Base-by-base conservation (phyloP, 306 rosid species). In the Abrus pulchellus region DNA sequence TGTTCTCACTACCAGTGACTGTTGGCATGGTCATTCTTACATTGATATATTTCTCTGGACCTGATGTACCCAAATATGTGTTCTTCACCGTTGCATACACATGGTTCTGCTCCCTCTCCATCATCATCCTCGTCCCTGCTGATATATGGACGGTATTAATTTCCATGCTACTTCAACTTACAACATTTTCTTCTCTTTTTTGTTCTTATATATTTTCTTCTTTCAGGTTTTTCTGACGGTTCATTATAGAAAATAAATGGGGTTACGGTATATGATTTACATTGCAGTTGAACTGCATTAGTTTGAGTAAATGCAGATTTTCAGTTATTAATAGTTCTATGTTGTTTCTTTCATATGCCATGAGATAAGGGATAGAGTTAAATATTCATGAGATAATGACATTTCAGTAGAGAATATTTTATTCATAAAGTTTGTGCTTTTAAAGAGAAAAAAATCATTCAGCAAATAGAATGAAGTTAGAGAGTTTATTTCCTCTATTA, bases 41-140 rank as follows among this genome's bases (percentile, higher is more conserved):
- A 11, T 89, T 95, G 83, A 73, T 56, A 78, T 95, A 93, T 85
- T 95, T 95, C 81, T 91, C 97, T 30, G 97, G 99, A 68, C 99
- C 99, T 12, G 88, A 89, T 83, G 94, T 93, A 2, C 99, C 95
- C 64, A 90, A 83, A 55, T 95, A 95, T 77, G 99, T 95, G 36
- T 83, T 87, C 69, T 86, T 89, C 83, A 91, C 98, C 49, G 98
- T 95, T 76, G 98, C 93, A 34, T 95, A 95, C 83, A 87, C 99
- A 63, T 93, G 99, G 98, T 95, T 95, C 78, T 95, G 98, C 71
- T 95, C 99, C 33, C 83, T 93, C 82, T 90, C 99, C 89, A 86
- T 95, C 89, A 91, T 95, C 85, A 87, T 90, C 79, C 94, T 95
- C 50, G 99, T 95, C 83, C 97, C 99, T 27, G 97, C 99, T 33